These are phyloP conservation scores for Chrysoporthe puriensis DNA, from an alignment of 2,329 filamentous ascomycete genomes.

Conservation along the genomic window DNA sequence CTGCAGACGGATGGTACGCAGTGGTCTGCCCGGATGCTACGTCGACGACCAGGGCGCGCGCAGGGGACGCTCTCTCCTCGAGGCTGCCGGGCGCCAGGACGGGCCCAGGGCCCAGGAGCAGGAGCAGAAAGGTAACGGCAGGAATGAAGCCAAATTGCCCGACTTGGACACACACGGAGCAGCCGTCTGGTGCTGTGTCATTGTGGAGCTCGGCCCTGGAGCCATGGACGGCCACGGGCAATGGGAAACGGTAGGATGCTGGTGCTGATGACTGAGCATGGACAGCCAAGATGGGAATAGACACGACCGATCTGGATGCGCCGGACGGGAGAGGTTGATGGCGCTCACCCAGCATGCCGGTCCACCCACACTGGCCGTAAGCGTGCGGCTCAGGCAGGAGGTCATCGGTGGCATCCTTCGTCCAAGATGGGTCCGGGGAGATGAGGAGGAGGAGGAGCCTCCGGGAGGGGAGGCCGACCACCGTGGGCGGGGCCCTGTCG, in stretches of 20 bases:
- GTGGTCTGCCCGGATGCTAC: not conserved
- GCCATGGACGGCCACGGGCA: not conserved
- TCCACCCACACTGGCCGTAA: slow-evolving; percentile 3
- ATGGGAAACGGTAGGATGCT: slow-evolving; percentile 8
- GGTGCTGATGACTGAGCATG: slow-evolving; percentile 9
- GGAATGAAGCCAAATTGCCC: not conserved
- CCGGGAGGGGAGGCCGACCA: not conserved
- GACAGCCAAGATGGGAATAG: slow-evolving; percentile 20
- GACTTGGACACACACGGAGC: not conserved
- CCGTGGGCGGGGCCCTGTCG: not conserved
- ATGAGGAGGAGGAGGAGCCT: not conserved
- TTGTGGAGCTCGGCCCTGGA: slow-evolving; percentile 9
- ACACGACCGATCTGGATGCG: not conserved
- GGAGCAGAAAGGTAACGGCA: slow-evolving; percentile 2
- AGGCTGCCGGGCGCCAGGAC: too few relatives aligned
- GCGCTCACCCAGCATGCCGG: not conserved
- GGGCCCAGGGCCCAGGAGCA: not conserved
- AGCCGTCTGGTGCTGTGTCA: not conserved
- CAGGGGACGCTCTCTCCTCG: too few relatives aligned
- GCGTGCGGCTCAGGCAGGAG: slow-evolving; percentile 5
- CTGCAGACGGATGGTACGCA: not conserved
- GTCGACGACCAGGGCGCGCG: not conserved
- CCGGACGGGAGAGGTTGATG: not conserved
- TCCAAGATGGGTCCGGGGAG: slow-evolving; percentile 10
- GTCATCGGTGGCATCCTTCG: slow-evolving; percentile 3